Percentiles rank a stretch among this genome's conserved stretches.
Conservation (phyloP, 169 alveolate genomes). For the Eimeria necatrix region DNA sequence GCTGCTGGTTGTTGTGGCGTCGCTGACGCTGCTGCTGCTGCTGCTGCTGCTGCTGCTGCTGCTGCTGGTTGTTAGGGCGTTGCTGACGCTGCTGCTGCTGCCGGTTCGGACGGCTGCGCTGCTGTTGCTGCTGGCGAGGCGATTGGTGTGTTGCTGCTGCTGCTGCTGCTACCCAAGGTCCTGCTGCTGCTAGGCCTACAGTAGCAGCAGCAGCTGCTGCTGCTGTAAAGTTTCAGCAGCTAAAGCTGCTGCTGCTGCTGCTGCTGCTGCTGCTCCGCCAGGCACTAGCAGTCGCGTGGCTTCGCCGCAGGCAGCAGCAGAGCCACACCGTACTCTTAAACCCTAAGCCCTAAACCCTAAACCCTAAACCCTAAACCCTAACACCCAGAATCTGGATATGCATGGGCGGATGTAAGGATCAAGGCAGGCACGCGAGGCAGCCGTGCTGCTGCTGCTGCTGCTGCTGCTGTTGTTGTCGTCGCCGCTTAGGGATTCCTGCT, state of each 20-base stretch:
- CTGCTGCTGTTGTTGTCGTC: too few species aligned
- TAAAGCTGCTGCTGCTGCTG: not conserved
- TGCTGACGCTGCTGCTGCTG: conserved; percentile 26
- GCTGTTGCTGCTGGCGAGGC: conserved; percentile 26
- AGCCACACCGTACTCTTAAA: too few species aligned
- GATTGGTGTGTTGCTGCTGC: not conserved
- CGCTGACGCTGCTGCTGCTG: not conserved
- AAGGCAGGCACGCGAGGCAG: too few species aligned
- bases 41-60: not conserved
- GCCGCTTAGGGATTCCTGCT: too few species aligned
- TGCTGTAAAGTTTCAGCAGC: not conserved
- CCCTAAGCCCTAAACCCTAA: too few species aligned
- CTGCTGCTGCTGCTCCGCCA: too few species aligned
- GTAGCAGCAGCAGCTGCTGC: not conserved
- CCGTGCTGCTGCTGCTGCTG: too few species aligned
- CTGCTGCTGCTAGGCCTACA: not conserved
- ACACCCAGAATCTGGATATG: too few species aligned
- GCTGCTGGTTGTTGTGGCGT: not conserved
- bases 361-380: too few species aligned
- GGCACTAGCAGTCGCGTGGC: too few species aligned
- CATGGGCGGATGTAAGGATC: too few species aligned
- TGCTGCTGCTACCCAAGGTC: not conserved
- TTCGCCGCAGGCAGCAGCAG: too few species aligned
- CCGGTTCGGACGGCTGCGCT: not conserved
- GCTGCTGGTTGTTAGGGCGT: not conserved